phyloP scores from a whole-genome alignment of 495 filamentous ascomycete genomes.

The Jackrogersella multiformis region DNA sequence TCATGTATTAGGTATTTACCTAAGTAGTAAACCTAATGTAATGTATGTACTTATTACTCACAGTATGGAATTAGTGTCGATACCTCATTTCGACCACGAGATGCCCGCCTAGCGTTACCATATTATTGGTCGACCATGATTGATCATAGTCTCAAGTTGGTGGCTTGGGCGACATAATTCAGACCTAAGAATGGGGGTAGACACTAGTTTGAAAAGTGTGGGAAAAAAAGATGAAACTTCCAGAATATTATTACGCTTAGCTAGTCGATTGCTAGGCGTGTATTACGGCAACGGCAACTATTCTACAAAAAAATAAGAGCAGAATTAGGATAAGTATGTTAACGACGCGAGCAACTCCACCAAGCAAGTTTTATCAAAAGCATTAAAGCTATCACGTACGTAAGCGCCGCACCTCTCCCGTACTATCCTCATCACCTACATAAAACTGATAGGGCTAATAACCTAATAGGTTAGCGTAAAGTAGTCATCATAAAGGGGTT shows the following conservation, averaged over 20 bases:
- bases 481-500: too few species aligned
- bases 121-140: constrained; percentile 23
- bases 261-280: neutral
- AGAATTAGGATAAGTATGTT: neutral
- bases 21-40: too few species aligned
- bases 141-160: constrained; percentile 24
- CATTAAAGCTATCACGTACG: constrained; percentile 2
- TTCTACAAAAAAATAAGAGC: neutral
- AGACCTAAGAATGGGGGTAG: constrained; percentile 14
- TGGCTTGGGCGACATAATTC: constrained; percentile 1
- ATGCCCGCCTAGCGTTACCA: neutral
- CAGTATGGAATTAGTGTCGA: constrained; percentile 3
- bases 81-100: constrained; percentile 16
- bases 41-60: neutral
- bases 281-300: constrained; percentile 9
- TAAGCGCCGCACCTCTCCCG: constrained; percentile 3
- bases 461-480: constrained; percentile 2
- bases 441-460: neutral
- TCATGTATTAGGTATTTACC: neutral
- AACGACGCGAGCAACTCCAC: constrained; percentile 1
- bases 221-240: neutral
- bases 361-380: constrained; percentile 2
- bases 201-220: neutral
- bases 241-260: neutral
- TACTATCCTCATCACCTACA: neutral